phyloP scores from a whole-genome alignment of 768 basidiomycete species.

The Floccularia luteovirens region DNA sequence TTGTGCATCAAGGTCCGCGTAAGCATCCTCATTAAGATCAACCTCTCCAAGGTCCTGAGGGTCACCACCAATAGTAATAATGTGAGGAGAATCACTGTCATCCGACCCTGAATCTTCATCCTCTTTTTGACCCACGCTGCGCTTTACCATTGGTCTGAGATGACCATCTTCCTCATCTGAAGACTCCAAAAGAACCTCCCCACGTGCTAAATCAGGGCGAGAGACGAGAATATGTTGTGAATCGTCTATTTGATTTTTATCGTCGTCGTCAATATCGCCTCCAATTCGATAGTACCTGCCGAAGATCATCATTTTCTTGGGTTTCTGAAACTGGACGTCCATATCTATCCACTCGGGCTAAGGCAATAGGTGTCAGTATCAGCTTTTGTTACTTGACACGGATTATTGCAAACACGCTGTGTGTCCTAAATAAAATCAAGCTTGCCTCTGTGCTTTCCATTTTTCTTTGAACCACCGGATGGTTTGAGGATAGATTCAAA shows the following conservation, averaged over 20 bases:
- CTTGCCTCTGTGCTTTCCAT: constrained; percentile 13
- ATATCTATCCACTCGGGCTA: constrained; percentile 84
- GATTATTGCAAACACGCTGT: not conserved
- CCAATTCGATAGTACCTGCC: constrained; percentile 77
- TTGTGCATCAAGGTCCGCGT: constrained; percentile 68
- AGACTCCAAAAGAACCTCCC: constrained; percentile 80
- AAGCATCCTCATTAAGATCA: constrained; percentile 73
- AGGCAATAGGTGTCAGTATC: not conserved
- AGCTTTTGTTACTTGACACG: not conserved
- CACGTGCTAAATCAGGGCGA: constrained; percentile 80
- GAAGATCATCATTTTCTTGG: constrained; percentile 69
- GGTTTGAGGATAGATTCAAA: constrained; percentile 36
- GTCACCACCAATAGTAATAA: constrained; percentile 41
- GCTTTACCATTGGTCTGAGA: constrained; percentile 15
- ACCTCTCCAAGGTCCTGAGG: constrained; percentile 39
- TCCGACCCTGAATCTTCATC: not conserved
- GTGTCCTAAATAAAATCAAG: not conserved
- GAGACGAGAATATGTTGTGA: constrained; percentile 13
- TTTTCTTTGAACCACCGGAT: constrained; percentile 32
- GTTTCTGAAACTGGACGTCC: constrained; percentile 64
- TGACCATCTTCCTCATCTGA: constrained; percentile 64
- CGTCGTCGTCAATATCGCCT: constrained; percentile 25
- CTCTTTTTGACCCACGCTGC: not conserved
- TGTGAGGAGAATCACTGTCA: not conserved
- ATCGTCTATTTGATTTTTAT: constrained; percentile 15